Base-by-base conservation (phyloP, 1,139 yeast species). In the Candida pseudoviswanathii region DNA sequence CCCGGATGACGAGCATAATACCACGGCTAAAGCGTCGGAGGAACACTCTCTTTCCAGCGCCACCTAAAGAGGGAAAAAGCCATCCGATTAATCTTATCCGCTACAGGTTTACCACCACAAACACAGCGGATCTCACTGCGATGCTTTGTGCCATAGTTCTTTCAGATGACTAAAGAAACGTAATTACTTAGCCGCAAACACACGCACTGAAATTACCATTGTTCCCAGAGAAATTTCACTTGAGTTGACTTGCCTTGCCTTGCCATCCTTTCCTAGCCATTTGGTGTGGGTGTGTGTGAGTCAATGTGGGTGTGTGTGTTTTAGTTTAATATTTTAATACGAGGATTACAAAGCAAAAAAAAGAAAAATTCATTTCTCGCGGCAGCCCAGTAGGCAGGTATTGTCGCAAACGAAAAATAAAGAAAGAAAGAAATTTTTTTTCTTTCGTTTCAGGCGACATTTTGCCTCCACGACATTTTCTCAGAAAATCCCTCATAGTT, bases 401-500 rank as follows among this genome's bases (percentile, higher is more conserved):
- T 27, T 27, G 30, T 27, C 30, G 30, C 30, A 27, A 27, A 26
- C 4, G 21, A 7, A 9, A 26, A 9, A 38, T 8, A 10, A 38
- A 16, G 3, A 27, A 5, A 2, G 16, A 27, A 21, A 39, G 29
- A 5, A 41, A 41, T 41, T 41, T 41, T 22, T 41, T 41, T 24
- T 31, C 16, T 22, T 9, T 36, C n/a, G 9, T 10, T 36, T 32
- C 11, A 29, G 9, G 6, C 22, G 5, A 24, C 4, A 9, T 25
- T 37, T 25, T 37, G 2, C 4, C 24, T 25, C n/a, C 21, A 11
- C 44, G 45, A 42, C 45, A 42, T 42, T 39, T 24, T 2, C 10
- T 9, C 16, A 29, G 26, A 42, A 42, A 42, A 42, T 42, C 45
- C 45, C 45, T 42, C 45, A 42, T 42, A 42, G 39, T 42, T 42